phyloP scores from a whole-genome alignment of 495 filamentous ascomycete genomes.

The Aspergillus baeticus region DNA sequence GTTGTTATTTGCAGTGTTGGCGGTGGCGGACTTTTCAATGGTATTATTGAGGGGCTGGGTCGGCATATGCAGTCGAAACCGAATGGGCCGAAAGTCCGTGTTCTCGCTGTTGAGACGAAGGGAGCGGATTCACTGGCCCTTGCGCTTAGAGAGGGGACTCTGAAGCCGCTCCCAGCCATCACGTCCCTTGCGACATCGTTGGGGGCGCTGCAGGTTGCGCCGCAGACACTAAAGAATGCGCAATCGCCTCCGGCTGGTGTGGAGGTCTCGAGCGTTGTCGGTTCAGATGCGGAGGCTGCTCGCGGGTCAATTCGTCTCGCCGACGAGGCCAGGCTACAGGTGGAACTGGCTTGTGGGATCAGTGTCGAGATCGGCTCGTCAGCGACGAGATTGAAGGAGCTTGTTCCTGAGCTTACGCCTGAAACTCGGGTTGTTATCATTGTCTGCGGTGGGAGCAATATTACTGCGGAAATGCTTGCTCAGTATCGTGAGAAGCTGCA shows the following conservation, averaged over 20 bases:
- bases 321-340: slow-evolving; percentile 72
- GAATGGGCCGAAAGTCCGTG: slow-evolving; percentile 33
- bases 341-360: slow-evolving; percentile 84
- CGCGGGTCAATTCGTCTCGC: slow-evolving; percentile 67
- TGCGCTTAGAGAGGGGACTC: slow-evolving; percentile 51
- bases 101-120: slow-evolving; percentile 75
- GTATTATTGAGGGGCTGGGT: slow-evolving; percentile 68
- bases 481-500: slow-evolving; percentile 53
- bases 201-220: slow-evolving; percentile 68
- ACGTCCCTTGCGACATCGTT: slow-evolving; percentile 75
- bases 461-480: slow-evolving; percentile 63
- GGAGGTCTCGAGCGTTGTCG: slow-evolving; percentile 60
- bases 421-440: slow-evolving; percentile 75
- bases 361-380: slow-evolving; percentile 52
- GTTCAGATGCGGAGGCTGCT: slow-evolving; percentile 77
- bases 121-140: slow-evolving; percentile 70
- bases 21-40: slow-evolving; percentile 81
- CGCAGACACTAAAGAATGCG: slow-evolving; percentile 63
- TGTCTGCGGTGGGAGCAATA: slow-evolving; percentile 78
- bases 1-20: slow-evolving; percentile 80
- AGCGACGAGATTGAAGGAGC: slow-evolving; percentile 45
- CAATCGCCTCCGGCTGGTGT: slow-evolving; percentile 31
- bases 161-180: slow-evolving; percentile 65
- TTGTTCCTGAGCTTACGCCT: slow-evolving; percentile 51
- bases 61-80: slow-evolving; percentile 25